Percentiles rank a stretch among this genome's conserved stretches.
These are phyloP conservation scores for Alternaria conjuncta DNA, from an alignment of 2,329 filamentous ascomycete species.

Conservation along the genomic window DNA sequence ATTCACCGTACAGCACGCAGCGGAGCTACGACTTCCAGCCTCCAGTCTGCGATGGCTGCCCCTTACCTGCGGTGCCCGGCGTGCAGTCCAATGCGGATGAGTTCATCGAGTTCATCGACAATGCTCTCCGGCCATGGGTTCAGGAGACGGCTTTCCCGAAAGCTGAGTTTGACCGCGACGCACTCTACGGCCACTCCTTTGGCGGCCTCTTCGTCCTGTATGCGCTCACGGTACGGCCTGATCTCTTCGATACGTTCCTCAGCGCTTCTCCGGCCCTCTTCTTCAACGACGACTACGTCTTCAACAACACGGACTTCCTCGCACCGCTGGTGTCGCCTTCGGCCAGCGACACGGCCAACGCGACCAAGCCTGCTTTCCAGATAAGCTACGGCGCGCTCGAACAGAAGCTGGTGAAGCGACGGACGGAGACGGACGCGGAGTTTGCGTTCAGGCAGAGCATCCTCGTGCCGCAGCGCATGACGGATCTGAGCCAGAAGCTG, in stretches of 20 bases:
- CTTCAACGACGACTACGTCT: conserved; percentile 56
- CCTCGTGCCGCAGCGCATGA: conserved; percentile 31
- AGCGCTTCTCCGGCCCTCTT: conserved; percentile 57
- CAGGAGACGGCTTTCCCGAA: conserved; percentile 36
- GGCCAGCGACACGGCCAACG: background rate
- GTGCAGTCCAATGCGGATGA: conserved; percentile 54
- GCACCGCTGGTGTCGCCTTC: conserved; percentile 18
- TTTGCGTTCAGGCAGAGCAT: conserved; percentile 36
- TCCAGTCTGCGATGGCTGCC: conserved; percentile 39
- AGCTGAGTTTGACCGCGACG: conserved; percentile 48
- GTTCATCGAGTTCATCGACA: conserved; percentile 55
- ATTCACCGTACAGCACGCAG: conserved; percentile 37
- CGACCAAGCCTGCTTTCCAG: conserved; percentile 38
- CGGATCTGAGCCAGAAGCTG: conserved; percentile 27
- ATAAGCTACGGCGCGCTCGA: conserved; percentile 41
- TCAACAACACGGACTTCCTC: conserved; percentile 29
- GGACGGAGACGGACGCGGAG: conserved; percentile 36
- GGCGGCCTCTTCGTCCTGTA: conserved; percentile 58
- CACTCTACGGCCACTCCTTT: conserved; percentile 59
- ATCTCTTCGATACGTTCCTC: conserved; percentile 54
- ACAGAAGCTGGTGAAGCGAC: conserved; percentile 31
- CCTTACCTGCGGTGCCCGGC: conserved; percentile 32
- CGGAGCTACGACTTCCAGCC: conserved; percentile 39
- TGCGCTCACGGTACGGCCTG: conserved; percentile 50
- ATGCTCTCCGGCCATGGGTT: conserved; percentile 48